Conservation (phyloP, 2,329 filamentous ascomycete species). For the Aspergillus cejpii region DNA sequence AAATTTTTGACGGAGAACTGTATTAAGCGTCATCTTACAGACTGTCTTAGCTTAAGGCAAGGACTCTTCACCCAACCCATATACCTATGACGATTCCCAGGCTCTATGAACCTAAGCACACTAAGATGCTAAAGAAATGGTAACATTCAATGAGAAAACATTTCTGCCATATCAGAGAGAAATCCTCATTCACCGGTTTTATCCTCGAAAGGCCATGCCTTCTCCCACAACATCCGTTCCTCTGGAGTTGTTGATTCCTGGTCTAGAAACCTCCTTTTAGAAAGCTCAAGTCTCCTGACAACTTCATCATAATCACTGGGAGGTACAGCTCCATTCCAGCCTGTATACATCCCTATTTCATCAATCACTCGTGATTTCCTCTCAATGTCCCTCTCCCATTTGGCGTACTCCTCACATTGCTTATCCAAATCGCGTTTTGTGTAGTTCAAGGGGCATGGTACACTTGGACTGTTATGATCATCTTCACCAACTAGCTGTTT, state of each 20-base stretch:
- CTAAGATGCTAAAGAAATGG: too few species aligned
- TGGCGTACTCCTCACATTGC: conserved; percentile 8
- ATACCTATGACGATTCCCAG: too few species aligned
- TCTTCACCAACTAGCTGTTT: conserved; percentile 12
- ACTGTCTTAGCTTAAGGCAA: too few species aligned
- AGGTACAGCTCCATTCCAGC: conserved; percentile 18
- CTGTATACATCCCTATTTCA: conserved; percentile 14
- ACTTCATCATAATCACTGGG: conserved; percentile 14
- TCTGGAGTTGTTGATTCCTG: conserved; percentile 10
- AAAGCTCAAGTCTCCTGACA: conserved; percentile 4
- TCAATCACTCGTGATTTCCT: conserved; percentile 13
- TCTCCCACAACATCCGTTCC: conserved; percentile 10
- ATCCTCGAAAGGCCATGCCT: conserved; percentile 11
- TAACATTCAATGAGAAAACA: too few species aligned
- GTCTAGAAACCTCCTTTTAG: conserved; percentile 11
- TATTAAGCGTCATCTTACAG: too few species aligned
- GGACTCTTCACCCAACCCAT: too few species aligned
- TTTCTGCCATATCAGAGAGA: neutral
- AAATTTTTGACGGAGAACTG: too few species aligned
- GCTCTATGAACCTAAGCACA: too few species aligned
- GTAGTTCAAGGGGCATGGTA: conserved; percentile 14
- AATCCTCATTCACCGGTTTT: neutral
- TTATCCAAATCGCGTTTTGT: conserved; percentile 8
- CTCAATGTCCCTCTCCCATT: conserved; percentile 16
- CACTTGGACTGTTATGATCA: conserved; percentile 5